Base-by-base conservation (phyloP, 305 asterid species). In the Plantago lanceolata region DNA sequence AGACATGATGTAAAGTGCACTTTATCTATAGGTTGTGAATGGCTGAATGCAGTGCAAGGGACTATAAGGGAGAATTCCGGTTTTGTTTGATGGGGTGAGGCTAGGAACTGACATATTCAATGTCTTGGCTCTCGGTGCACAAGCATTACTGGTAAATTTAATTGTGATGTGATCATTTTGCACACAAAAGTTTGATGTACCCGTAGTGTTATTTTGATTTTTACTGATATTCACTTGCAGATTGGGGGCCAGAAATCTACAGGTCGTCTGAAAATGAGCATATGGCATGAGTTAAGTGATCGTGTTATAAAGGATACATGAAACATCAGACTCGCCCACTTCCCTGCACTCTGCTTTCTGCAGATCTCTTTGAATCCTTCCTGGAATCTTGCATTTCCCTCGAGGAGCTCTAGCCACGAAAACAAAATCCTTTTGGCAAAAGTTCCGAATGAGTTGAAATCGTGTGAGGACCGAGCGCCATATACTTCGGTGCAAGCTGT, bases 61-160 rank as follows among this genome's bases (percentile, higher is more conserved):
- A 81, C 71, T 70, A 76, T 80, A 71, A 75, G 90, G 94, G 68
- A 81, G 72, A 72, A 76, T 80, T 31, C 86, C 84, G 0, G 90
- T 86, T 31, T 65, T 81, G 31, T 17, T 83, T 14, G 90, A 86
- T 56, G 94, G 94, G 63, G 90, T 86, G 69, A 78, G 95, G 68
- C 77, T 89, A 18, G 89, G 92, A 57, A 79, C 92, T 8, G 92
- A 84, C 63, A 64, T 86, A 70, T 86, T 86, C 83, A 86, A 86
- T 83, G 89, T 86, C 70, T 74, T 86, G 58, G 88, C 92, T 69
- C 85, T 86, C 31, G 95, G 95, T n/a, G 95, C 95, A 56, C 79
- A 76, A 72, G 84, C 84, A n/a, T 77, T 82, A 49, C 35, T 81
- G 82, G 87, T 81, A 71, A 75, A 18, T 19, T 18, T 12, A 28